A percentile compares a stretch with the other conserved stretches of the same genome.
Evolutionary conservation across 805 yeast species (phyloP).

Genomic region (Yarrowia sp.): DNA sequence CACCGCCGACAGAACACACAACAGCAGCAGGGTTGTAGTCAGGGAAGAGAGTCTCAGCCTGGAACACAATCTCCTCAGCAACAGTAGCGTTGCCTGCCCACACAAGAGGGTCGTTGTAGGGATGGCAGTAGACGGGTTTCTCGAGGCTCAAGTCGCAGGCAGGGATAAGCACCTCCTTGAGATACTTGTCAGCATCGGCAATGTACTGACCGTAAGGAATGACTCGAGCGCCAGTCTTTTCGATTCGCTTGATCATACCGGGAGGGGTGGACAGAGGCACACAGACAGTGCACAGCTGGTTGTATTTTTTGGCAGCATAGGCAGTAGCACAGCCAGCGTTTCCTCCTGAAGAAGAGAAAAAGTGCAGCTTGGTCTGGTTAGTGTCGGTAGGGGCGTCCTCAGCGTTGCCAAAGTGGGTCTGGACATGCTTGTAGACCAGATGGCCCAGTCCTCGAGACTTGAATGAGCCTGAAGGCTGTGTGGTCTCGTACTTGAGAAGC

Average conservation of each 20-base stretch:
- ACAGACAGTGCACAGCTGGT: constrained; percentile 55
- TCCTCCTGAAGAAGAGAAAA: constrained; percentile 94
- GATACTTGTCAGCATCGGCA: constrained; percentile 78
- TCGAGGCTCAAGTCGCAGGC: constrained; percentile 49
- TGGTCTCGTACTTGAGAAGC: constrained; percentile 76
- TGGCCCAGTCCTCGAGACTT: constrained; percentile 92
- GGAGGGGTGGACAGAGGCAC: constrained; percentile 51
- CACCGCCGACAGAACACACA: constrained; percentile 93
- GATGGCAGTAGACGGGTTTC: constrained; percentile 81
- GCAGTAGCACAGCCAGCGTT: constrained; percentile 99
- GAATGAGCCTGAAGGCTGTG: constrained; percentile 88
- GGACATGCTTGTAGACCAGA: constrained; percentile 59
- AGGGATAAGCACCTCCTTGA: constrained; percentile 64
- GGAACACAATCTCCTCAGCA: constrained; percentile 82
- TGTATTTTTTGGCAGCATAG: constrained; percentile 71
- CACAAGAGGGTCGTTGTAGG: constrained; percentile 88
- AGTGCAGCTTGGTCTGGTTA: constrained; percentile 31
- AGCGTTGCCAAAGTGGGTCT: constrained; percentile 46
- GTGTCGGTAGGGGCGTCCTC: constrained; percentile 29
- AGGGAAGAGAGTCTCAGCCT: constrained; percentile 43
- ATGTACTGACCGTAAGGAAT: constrained; percentile 70
- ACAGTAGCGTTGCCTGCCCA: constrained; percentile 96
- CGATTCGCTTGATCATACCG: constrained; percentile 48
- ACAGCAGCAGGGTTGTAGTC: constrained; percentile 64
- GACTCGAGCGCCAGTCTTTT: constrained; percentile 52